Base-by-base conservation (phyloP, 2,329 filamentous ascomycete genomes). In the Aaosphaeria arxii region DNA sequence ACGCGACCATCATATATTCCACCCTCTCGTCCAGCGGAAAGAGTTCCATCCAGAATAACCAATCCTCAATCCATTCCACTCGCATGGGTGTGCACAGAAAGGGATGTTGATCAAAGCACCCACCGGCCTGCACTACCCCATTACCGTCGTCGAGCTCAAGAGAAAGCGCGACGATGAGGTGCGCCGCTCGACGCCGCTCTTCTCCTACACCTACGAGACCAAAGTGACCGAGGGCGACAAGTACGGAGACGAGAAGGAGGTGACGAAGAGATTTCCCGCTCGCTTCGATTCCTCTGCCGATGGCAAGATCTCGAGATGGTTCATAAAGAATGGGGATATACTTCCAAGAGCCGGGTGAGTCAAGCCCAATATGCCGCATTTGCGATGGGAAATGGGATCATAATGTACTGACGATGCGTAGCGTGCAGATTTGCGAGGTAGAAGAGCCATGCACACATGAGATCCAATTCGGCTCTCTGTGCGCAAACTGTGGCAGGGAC, bases 361-460 rank as follows among this genome's bases (percentile, higher is more conserved):
- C 46, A 33, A 44, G 35, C 40, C 35, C 45, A 47, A 48, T 40
- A 31, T 30, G 13, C 17, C 17, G 3, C 3, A 24, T 24, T 3
- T 3, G 17, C 17, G 17, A 24, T 24, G 17, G 17, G 6, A 38
- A 11, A 32, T 30, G 45, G 35, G 42, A 17, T 4, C 38, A 29
- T 47, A 33, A 42, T 28, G 36, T 49, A 42, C 53, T 57, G 32
- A 49, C 36, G 2, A n/a, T 44, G n/a, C 17, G n/a, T 46, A 83
- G 81, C 29, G 70, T 78, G 32, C 72, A 77, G 24, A 70, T 87
- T 52, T 82, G 91, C 50, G 85, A 90, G 51, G 87, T 99, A 46
- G 88, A 96, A 62, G 94, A 99, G 74, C 84, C 88, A 48, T 99
- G 94, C 72, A 82, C 87, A 30, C 94, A 99, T 72, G 88, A 92